Base-by-base conservation (phyloP, 208 protist genomes). In the Leptomonas pyrrhocoris region DNA sequence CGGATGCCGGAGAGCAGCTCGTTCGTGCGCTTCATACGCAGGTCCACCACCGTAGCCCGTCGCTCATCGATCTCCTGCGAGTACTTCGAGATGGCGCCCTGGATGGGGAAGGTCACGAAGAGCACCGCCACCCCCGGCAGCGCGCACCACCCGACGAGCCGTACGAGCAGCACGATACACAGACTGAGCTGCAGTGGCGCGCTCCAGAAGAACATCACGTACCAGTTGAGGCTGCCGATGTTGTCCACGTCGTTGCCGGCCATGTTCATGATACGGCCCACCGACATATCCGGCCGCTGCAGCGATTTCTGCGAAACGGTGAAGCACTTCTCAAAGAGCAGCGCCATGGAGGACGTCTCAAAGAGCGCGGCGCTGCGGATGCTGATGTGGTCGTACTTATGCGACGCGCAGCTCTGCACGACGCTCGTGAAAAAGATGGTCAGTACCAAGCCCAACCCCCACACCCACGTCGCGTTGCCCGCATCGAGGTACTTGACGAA, bases 1-100 rank as follows among this genome's bases (percentile, higher is more conserved):
- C 90, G 80, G 19, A 98, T 97, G 11, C 88, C 86, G n/a, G 79
- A 81, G 6, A 98, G 57, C 15, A 97, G 63, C 72, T 98, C 94
- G 65, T 90, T 96, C 15, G 92, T 95, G 6, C 77, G 48, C 65
- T 88, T 86, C 27, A 98, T 76, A 60, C 96, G 87, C 18, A 79
- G 54, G 73, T 98, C 96, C n/a, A 79, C 95, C 48, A 72, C 48
- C 9, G 31, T 63, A 4, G 85, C 40, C 51, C 92, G 74, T 13
- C 62, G 27, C 62, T 73, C 61, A 5, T 72, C 67, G 36, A 80
- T 72, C 18, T 67, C 60, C 30, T 71, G 63, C 31, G 90, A 19
- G 57, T 74, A 75, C 31, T 81, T 77, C 19, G 72, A 73, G 25
- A 90, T 56, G 4, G 69, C 53, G 53, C 55, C 68, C 62, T 96